Base-by-base conservation (phyloP, 2,329 filamentous ascomycete genomes). In the Lasiodiplodia sp. region DNA sequence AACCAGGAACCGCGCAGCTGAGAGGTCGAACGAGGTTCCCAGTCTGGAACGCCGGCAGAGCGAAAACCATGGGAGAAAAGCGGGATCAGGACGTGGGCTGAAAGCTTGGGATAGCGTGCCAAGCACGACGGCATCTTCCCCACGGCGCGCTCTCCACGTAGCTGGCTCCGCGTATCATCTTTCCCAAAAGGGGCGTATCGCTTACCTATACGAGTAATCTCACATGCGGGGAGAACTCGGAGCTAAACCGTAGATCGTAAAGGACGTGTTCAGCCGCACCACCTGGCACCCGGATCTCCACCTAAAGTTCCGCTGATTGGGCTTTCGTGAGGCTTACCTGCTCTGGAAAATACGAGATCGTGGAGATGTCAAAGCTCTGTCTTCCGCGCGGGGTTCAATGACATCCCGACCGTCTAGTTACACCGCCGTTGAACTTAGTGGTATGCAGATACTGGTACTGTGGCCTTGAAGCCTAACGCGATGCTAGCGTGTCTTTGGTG, bases 21-120 rank as follows among this genome's bases (percentile, higher is more conserved):
- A 37, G 44, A 37, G 47, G 56, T 60, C 37, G 56, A 16, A 10
- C 40, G 3, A n/a, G 2, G 23, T n/a, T 23, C 53, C 10, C 2
- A 47, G 57, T 60, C 57, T 60, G 34, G 57, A 31, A 44, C 57
- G 5, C 21, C 5, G 7, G 21, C 14, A 14, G 34, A 38, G 14
- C 37, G 14, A 11, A 31, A 18, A 11, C 23, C 23, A 14, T 8
- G 23, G 23, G 16, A 23, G 5, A 11, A 11, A 11, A 10, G 44
- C 51, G n/a, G 34, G 23, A 60, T 23, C 28, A 47, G 57, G 38
- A 11, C 11, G 37, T 16, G 40, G 37, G 57, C 21, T 10, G 8
- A 25, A 23, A 62, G 40, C 58, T 34, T 51, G 40, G 51, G 58
- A 4, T 34, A 47, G 58, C 40, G 58, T 28, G 58, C 58, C 58